These are phyloP conservation scores for Trichosanthes cucumerina DNA, from an alignment of 306 rosid genomes.

Conservation along the genomic window DNA sequence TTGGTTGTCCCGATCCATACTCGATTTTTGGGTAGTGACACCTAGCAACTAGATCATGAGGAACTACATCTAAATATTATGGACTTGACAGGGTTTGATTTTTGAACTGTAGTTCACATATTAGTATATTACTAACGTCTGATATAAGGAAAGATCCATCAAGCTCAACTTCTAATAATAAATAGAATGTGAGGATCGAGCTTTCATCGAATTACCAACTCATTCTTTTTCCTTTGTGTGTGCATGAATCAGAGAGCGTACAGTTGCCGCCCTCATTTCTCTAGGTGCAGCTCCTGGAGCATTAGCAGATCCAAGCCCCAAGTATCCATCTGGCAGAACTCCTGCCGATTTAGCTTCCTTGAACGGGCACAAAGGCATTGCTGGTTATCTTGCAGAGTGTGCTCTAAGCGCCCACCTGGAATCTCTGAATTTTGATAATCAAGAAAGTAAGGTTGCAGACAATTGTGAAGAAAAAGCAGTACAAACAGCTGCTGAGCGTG, in stretches of 20 bases:
- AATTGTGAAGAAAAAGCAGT: constrained; percentile 32
- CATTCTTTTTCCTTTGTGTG: constrained; percentile 4
- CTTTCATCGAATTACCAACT: neutral
- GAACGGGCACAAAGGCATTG: constrained; percentile 82
- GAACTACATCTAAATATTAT: neutral
- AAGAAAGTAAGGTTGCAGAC: constrained; percentile 28
- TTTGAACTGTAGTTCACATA: neutral
- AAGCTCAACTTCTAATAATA: neutral
- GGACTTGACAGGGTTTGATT: neutral
- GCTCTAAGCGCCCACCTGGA: constrained; percentile 43
- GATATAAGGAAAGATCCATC: neutral
- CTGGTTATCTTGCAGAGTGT: constrained; percentile 79
- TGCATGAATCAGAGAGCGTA: constrained; percentile 49
- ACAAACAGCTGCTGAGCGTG: constrained; percentile 28
- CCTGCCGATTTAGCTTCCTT: constrained; percentile 82
- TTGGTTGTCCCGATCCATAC: too few relatives aligned
- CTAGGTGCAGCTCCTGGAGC: constrained; percentile 74
- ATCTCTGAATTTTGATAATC: constrained; percentile 40
- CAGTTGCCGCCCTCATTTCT: constrained; percentile 59
- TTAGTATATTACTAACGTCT: neutral
- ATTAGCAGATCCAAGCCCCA: constrained; percentile 62
- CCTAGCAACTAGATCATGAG: neutral
- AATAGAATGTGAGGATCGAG: neutral
- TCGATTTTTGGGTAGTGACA: too few relatives aligned
- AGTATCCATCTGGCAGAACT: constrained; percentile 51